Percentiles rank a stretch among this genome's conserved stretches.
Conservation (phyloP, 148 eudicot genomes). For the Chenopodium formosanum region DNA sequence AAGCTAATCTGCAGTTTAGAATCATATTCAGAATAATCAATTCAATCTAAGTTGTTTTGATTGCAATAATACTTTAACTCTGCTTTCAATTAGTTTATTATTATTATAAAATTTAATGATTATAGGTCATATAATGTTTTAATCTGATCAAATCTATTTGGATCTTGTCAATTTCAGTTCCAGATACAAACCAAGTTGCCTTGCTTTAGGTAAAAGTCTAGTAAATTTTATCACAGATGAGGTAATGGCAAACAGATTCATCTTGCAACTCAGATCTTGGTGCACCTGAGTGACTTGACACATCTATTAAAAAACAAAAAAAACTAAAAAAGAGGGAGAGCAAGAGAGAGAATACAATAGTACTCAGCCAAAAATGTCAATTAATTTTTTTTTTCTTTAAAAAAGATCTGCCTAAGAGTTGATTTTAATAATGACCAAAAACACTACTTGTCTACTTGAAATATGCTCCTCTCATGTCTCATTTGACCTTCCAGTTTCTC, state of each 20-base stretch:
- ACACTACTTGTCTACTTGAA: not conserved
- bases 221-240: not conserved
- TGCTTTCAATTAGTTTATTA: not conserved
- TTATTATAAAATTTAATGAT: not conserved
- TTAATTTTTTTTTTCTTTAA: too few species aligned
- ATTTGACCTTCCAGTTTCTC: not conserved
- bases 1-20: not conserved
- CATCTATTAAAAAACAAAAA: too few species aligned
- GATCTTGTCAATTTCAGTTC: not conserved
- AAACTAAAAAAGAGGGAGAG: too few species aligned
- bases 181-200: not conserved
- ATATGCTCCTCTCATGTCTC: not conserved
- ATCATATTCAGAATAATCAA: not conserved
- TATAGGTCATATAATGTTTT: not conserved
- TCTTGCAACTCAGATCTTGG: not conserved
- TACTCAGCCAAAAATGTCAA: too few species aligned
- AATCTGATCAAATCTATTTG: too few species aligned
- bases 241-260: not conserved
- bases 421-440: too few species aligned
- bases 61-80: not conserved
- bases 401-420: not conserved
- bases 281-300: not conserved
- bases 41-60: not conserved
- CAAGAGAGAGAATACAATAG: too few species aligned
- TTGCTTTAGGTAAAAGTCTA: not conserved